Evolutionary conservation across 345 rosid genomes (phyloP), one percentile per base, ranked within the genome.

Genomic region (Iberis pinnata): DNA sequence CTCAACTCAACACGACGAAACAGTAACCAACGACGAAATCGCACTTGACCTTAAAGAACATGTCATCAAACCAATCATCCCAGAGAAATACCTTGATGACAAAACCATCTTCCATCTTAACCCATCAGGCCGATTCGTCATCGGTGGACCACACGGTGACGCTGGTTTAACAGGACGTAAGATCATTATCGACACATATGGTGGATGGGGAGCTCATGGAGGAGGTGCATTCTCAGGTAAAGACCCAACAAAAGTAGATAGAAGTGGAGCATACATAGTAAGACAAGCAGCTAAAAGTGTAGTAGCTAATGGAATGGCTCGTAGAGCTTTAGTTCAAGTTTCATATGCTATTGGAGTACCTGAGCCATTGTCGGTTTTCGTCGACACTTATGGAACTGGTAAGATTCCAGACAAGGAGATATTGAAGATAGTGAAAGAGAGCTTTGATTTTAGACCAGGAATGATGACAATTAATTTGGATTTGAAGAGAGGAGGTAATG

Each of bases 171-270:
- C 70, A 0, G 70, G 70, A 9, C 70, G 64, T 18, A 58, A 65
- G 59, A 65, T 65, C 70, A 65, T 65, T 31, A 65, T 65, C 1
- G 70, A 65, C 26, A 49, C 70, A 3, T 65, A 65, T 15, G 70
- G 70, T 12, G 70, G 70, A 27, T 65, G 70, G 70, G 70, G 70
- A 57, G 70, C 70, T 41, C 70, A 65, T 22, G 70, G 70, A 20
- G 70, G 70, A 0, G 70, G 70, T 57, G 70, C 70, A 4, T 65
- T 65, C 58, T 65, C 70, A 7, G 70, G 70, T 0, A 65, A 65
- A 49, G 70, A 65, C 56, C 70, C 70, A 29, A 65, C 70, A n/a
- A 65, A 65, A 44, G 63, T 65, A 3, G 70, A 65, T 31, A 65
- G 70, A 56, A 65, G 70, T 15, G 70, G 70, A n/a, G 70, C 70